These are phyloP conservation scores for Aquilaria agallochum DNA, from an alignment of 441 rosid genomes.

Conservation along the genomic window DNA sequence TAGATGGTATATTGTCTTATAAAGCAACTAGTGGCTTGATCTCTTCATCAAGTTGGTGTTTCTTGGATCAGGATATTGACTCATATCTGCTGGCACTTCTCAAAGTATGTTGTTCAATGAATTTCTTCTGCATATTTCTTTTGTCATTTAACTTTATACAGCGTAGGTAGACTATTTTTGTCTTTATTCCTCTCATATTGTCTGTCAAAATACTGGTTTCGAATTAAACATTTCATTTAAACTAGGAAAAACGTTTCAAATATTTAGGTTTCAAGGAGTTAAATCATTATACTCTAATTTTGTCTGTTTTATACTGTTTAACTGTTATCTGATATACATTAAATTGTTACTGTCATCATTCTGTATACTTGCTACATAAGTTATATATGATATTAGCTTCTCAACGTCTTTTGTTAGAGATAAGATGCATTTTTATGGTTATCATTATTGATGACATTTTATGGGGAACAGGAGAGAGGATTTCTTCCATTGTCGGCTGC, in stretches of 20 bases:
- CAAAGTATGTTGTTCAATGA: slow-evolving; percentile 43
- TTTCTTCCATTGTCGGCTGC: slow-evolving; percentile 97
- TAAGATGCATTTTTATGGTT: background rate
- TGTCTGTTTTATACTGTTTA: no score
- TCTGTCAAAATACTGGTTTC: no score
- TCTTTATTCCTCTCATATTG: no score
- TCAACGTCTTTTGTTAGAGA: no score
- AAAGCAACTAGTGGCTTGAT: slow-evolving; percentile 71
- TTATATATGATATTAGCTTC: background rate
- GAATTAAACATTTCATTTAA: no score
- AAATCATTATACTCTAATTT: no score
- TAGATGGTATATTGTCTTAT: slow-evolving; percentile 77
- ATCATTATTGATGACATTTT: slow-evolving; percentile 19
- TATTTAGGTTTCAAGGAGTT: no score
- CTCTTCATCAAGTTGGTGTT: slow-evolving; percentile 71
- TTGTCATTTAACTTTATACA: background rate
- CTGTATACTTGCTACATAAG: background rate
- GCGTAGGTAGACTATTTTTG: background rate
- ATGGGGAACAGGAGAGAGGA: slow-evolving; percentile 79
- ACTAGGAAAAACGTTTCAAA: no score
- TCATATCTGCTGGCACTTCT: slow-evolving; percentile 68
- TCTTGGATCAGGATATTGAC: slow-evolving; percentile 71
- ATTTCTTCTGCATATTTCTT: background rate
- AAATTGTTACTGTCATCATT: no score
- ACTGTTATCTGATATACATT: no score